These are phyloP conservation scores for Vigna angularis DNA, from an alignment of 306 rosid species.

Conservation along the genomic window DNA sequence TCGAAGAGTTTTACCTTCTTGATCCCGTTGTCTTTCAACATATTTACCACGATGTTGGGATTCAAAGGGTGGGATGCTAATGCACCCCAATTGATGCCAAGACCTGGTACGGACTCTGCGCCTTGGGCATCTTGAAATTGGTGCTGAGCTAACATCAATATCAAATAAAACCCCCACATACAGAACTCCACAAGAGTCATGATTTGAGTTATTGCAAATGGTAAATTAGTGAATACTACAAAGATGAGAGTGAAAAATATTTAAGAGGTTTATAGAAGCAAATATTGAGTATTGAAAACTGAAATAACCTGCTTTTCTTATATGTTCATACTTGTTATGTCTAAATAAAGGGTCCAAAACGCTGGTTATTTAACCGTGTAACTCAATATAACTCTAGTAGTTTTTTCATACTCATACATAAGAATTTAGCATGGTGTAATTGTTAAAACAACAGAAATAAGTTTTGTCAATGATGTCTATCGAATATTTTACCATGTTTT, in stretches of 20 bases:
- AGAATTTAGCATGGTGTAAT: neutral
- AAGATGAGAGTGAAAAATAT: neutral
- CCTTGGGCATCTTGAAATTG: conserved; percentile 29
- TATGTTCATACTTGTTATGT: conserved; percentile 31
- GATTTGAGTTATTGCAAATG: conserved; percentile 13
- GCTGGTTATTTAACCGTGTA: neutral
- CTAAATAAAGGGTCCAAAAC: conserved; percentile 40
- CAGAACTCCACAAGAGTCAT: conserved; percentile 45
- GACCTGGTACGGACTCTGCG: conserved; percentile 19
- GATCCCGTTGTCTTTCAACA: conserved; percentile 79
- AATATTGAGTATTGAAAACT: conserved; percentile 4
- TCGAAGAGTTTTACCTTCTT: conserved; percentile 83
- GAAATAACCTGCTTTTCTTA: neutral
- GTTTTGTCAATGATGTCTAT: neutral
- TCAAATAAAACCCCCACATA: conserved; percentile 24
- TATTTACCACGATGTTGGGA: conserved; percentile 55
- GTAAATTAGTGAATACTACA: neutral
- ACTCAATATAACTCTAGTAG: conserved; percentile 15
- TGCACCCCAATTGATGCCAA: conserved; percentile 86
- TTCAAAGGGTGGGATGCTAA: conserved; percentile 61
- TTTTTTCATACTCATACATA: neutral
- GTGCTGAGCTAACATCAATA: conserved; percentile 28
- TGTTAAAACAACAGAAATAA: conserved; percentile 11
- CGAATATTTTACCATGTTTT: neutral
- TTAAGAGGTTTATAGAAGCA: conserved; percentile 7